These are phyloP conservation scores for Xylaria palmicola DNA, from an alignment of 495 filamentous ascomycete species.

Conservation along the genomic window DNA sequence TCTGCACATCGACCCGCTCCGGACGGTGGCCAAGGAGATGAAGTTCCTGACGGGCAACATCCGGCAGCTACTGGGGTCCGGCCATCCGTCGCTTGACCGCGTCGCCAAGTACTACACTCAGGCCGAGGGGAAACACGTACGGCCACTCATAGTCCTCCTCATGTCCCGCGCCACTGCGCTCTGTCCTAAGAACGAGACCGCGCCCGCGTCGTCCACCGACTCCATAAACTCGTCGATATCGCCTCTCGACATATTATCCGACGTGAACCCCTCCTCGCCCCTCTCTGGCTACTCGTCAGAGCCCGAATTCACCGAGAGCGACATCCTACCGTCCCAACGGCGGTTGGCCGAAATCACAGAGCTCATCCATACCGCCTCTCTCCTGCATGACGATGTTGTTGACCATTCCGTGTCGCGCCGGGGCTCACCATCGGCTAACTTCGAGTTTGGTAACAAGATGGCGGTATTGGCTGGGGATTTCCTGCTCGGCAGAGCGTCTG, in stretches of 20 bases:
- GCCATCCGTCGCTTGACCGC: slow-evolving; percentile 88
- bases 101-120: slow-evolving; percentile 99
- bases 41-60: slow-evolving; percentile 91
- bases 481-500: slow-evolving; percentile 86
- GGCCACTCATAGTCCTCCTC: slow-evolving; percentile 87
- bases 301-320: slow-evolving; percentile 57
- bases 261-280: slow-evolving; percentile 71
- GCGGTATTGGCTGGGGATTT: slow-evolving; percentile 96
- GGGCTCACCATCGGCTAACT: slow-evolving; percentile 81
- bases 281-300: slow-evolving; percentile 49
- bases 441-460: slow-evolving; percentile 98
- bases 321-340: slow-evolving; percentile 89
- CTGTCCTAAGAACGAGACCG: slow-evolving; percentile 61
- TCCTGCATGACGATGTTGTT: slow-evolving; percentile 97
- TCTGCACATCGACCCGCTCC: slow-evolving; percentile 69
- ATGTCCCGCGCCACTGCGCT: slow-evolving; percentile 91
- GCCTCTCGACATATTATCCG: slow-evolving; percentile 68
- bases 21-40: slow-evolving; percentile 90
- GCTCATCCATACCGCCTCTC: slow-evolving; percentile 92
- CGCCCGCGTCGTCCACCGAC: slow-evolving; percentile 32
- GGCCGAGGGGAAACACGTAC: slow-evolving; percentile 93
- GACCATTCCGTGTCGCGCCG: slow-evolving; percentile 84
- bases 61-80: slow-evolving; percentile 80
- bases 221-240: slow-evolving; percentile 78
- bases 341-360: slow-evolving; percentile 95